Percentiles rank a stretch among this genome's conserved stretches.
Conservation (phyloP, 768 basidiomycete genomes). For the Asterophora lycoperdoides region DNA sequence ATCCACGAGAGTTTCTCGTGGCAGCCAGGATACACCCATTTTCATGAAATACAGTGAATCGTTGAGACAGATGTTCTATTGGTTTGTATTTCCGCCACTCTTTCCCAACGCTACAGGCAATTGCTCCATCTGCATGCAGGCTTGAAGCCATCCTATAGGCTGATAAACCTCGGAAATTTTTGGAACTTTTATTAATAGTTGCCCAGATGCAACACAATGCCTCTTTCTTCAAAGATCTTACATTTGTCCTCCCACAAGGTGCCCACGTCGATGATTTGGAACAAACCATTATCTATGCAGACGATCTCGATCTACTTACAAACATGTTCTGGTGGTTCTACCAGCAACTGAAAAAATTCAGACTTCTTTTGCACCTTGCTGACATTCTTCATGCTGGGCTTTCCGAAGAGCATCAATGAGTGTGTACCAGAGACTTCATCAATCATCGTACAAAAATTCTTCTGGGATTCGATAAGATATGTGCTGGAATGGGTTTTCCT, state of each 20-base stretch:
- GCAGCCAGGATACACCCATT: not conserved
- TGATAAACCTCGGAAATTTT: not conserved
- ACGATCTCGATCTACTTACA: not conserved
- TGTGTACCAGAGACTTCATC: not conserved
- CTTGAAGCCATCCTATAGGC: not conserved
- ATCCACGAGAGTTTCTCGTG: not conserved
- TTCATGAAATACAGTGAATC: not conserved
- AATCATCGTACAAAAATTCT: not conserved
- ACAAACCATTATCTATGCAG: slow-evolving; percentile 1
- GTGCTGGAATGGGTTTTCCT: not conserved
- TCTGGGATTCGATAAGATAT: not conserved
- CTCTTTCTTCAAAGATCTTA: not conserved
- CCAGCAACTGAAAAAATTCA: not conserved
- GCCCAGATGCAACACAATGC: not conserved
- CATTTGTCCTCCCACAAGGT: not conserved
- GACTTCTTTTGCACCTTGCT: not conserved
- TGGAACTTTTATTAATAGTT: not conserved
- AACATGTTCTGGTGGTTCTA: slow-evolving; percentile 2
- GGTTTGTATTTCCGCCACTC: not conserved
- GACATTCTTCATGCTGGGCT: not conserved
- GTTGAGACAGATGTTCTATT: not conserved
- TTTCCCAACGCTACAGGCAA: not conserved
- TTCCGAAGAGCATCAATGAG: not conserved
- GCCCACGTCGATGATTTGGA: not conserved
- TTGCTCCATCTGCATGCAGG: not conserved